Conservation (phyloP, 2,329 filamentous ascomycete genomes). For the Thielaviopsis populi region DNA sequence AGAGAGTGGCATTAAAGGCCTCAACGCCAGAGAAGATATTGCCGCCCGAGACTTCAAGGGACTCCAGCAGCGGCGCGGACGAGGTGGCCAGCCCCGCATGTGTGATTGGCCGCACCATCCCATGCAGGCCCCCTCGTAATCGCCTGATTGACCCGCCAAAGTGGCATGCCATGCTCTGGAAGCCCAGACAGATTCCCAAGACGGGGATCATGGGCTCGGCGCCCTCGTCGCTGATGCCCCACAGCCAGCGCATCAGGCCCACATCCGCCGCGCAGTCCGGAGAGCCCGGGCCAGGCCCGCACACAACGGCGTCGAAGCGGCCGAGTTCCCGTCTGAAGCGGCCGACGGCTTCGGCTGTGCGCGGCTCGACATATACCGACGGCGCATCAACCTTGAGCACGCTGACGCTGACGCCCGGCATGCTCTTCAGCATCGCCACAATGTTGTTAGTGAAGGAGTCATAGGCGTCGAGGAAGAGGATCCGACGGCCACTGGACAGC, state of each 20-base stretch:
- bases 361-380: slow-evolving; percentile 30
- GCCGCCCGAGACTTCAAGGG: slow-evolving; percentile 19
- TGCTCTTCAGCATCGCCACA: slow-evolving; percentile 59
- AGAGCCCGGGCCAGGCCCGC: slow-evolving; percentile 79
- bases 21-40: slow-evolving; percentile 53
- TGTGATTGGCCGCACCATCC: slow-evolving; percentile 56
- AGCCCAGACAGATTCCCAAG: slow-evolving; percentile 77
- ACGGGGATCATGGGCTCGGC: slow-evolving; percentile 52
- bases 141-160: slow-evolving; percentile 52
- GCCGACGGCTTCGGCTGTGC: slow-evolving; percentile 26
- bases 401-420: slow-evolving; percentile 48
- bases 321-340: slow-evolving; percentile 28
- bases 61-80: background rate
- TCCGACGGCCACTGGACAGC: slow-evolving; percentile 25
- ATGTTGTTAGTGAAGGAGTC: slow-evolving; percentile 97
- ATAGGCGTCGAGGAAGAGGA: slow-evolving; percentile 88
- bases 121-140: slow-evolving; percentile 62
- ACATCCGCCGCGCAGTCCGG: slow-evolving; percentile 60
- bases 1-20: slow-evolving; percentile 56
- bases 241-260: slow-evolving; percentile 65
- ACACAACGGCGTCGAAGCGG: slow-evolving; percentile 69
- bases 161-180: slow-evolving; percentile 61
- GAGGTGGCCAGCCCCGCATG: slow-evolving; percentile 27
- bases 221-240: slow-evolving; percentile 31
- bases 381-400: slow-evolving; percentile 56